Evolutionary conservation across 768 basidiomycete genomes (phyloP).

Genomic region (Tulasnella sp.): DNA sequence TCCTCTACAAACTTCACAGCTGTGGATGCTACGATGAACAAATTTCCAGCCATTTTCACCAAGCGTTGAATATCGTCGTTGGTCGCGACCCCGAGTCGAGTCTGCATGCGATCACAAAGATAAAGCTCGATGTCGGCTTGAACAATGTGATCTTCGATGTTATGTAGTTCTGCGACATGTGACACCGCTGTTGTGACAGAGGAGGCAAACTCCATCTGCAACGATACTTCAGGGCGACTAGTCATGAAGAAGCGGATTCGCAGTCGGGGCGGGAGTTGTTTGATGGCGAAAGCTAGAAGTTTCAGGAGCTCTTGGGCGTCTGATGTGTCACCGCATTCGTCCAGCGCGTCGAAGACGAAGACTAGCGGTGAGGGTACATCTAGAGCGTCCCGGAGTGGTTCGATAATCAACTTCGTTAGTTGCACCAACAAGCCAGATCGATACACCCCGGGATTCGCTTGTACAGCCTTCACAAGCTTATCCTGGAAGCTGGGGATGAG

Average conservation of each 20-base stretch:
- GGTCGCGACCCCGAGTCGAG: neutral
- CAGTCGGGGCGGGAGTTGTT: constrained; percentile 22
- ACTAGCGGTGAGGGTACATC: constrained; percentile 19
- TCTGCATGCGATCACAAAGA: neutral
- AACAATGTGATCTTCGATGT: constrained; percentile 11
- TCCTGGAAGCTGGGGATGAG: constrained; percentile 8
- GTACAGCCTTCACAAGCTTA: constrained; percentile 12
- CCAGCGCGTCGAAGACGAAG: constrained; percentile 31
- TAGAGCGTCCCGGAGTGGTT: constrained; percentile 8
- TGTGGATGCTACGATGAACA: constrained; percentile 9
- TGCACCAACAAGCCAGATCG: constrained; percentile 19
- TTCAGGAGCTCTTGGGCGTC: constrained; percentile 19
- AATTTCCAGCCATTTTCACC: neutral
- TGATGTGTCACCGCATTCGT: constrained; percentile 25
- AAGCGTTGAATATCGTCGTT: neutral
- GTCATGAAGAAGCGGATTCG: constrained; percentile 28
- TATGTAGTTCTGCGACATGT: constrained; percentile 5
- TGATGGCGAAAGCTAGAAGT: constrained; percentile 19
- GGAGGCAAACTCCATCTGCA: constrained; percentile 13
- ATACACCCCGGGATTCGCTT: constrained; percentile 4
- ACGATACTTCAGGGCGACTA: constrained; percentile 26
- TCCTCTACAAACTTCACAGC: constrained; percentile 3
- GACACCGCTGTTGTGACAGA: neutral
- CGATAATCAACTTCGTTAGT: constrained; percentile 19
- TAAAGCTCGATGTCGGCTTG: constrained; percentile 13